Evolutionary conservation across 768 basidiomycete species (phyloP).

Genomic region (Trametes coccinea): DNA sequence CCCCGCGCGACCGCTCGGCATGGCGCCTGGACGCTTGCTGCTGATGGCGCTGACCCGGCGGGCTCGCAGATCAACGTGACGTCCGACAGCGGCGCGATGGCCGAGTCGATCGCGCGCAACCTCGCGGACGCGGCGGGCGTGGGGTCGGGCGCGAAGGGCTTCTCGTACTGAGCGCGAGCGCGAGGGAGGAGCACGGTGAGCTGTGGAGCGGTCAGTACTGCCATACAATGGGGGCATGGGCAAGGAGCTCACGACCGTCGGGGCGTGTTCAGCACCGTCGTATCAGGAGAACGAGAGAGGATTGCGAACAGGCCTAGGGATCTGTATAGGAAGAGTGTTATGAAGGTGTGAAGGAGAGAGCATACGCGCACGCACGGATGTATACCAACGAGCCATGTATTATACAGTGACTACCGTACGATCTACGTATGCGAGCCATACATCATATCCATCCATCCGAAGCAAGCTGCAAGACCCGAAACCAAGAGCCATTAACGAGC

Average conservation of each 20-base stretch:
- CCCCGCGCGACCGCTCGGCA: no score
- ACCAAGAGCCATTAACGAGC: no score
- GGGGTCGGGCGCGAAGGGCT: constrained; percentile 5
- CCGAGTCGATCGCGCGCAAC: constrained; percentile 31
- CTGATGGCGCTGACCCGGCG: not conserved
- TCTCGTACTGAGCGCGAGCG: constrained; percentile 11
- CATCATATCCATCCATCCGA: no score
- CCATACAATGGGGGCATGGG: no score
- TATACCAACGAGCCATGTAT: not conserved
- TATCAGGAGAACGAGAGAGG: no score
- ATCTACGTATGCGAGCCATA: not conserved
- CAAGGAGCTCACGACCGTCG: no score
- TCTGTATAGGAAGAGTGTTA: no score
- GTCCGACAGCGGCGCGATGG: constrained; percentile 45
- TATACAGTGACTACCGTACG: constrained; percentile 2
- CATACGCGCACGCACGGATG: not conserved
- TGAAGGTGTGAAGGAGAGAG: not conserved
- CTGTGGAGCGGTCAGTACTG: no score
- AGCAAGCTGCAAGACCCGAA: no score
- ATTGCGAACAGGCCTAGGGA: no score
- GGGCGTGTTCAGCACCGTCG: no score
- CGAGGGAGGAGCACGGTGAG: no score
- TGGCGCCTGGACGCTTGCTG: not conserved
- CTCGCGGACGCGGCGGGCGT: constrained; percentile 26
- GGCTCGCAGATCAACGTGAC: constrained; percentile 48